Conservation (phyloP, 1,139 yeast genomes). For the Nadsonia commutata region DNA sequence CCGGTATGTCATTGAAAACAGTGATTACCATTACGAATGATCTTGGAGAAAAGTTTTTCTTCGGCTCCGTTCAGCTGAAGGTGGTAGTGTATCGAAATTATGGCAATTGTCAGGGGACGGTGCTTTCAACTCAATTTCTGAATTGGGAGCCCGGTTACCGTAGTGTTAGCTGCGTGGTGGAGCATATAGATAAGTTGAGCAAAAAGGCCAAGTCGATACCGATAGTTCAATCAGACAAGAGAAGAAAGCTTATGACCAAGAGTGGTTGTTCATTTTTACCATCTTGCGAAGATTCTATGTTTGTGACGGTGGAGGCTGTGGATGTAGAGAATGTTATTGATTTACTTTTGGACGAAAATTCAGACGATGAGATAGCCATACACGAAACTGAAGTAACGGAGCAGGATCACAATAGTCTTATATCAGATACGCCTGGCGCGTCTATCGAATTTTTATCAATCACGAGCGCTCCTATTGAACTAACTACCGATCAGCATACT, state of each 20-base stretch:
- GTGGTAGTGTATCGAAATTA: conserved; percentile 1
- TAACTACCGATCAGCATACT: neutral
- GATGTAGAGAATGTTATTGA: conserved; percentile 5
- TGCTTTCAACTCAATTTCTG: conserved; percentile 1
- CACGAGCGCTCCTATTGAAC: neutral
- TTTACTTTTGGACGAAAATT: conserved; percentile 5
- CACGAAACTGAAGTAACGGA: conserved; percentile 5
- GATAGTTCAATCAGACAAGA: neutral
- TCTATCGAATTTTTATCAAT: neutral
- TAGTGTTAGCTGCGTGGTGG: neutral
- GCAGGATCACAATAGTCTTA: conserved; percentile 2
- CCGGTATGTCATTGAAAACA: conserved; percentile 6
- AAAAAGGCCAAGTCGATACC: neutral
- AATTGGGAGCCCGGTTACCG: conserved; percentile 11
- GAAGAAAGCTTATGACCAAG: conserved; percentile 2
- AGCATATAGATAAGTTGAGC: neutral
- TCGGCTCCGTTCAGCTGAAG: conserved; percentile 13
- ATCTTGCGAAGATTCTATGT: neutral
- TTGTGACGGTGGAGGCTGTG: conserved; percentile 2
- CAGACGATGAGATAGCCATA: conserved; percentile 2
- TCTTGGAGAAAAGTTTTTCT: conserved; percentile 20
- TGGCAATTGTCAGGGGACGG: neutral
- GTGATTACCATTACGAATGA: conserved; percentile 21
- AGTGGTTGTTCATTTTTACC: neutral
- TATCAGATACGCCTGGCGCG: neutral